Conservation (phyloP, 2,329 filamentous ascomycete genomes). For the Rhynchosporium secalis region DNA sequence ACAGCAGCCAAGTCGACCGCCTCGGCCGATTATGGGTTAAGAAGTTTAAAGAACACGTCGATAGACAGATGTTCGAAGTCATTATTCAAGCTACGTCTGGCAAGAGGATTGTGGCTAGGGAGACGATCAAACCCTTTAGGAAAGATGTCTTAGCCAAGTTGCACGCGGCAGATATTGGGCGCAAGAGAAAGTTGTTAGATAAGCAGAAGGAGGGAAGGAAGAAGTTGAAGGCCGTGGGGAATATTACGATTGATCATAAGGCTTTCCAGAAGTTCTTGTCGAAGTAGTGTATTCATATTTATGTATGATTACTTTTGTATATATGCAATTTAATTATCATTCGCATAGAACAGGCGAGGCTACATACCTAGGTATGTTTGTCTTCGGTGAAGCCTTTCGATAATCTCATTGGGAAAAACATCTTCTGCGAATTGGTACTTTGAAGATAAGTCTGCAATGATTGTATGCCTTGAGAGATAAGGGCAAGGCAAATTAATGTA, state of each 20-base stretch:
- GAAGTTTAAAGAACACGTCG: slow-evolving; percentile 96
- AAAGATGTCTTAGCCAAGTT: slow-evolving; percentile 94
- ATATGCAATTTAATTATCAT: background rate
- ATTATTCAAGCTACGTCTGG: slow-evolving; percentile 90
- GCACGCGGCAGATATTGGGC: slow-evolving; percentile 83
- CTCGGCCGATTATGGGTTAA: slow-evolving; percentile 85
- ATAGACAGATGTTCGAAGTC: slow-evolving; percentile 95
- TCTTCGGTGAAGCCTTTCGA: no score
- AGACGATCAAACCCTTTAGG: slow-evolving; percentile 93
- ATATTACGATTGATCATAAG: slow-evolving; percentile 93
- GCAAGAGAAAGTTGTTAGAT: slow-evolving; percentile 84
- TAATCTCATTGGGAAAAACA: no score
- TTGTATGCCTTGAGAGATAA: no score
- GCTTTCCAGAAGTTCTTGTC: slow-evolving; percentile 93
- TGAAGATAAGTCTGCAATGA: no score
- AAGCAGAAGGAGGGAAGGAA: slow-evolving; percentile 97
- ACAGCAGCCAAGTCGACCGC: slow-evolving; percentile 76
- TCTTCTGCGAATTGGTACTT: no score
- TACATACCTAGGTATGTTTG: background rate
- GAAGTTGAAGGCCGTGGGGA: slow-evolving; percentile 79
- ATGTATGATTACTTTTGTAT: background rate
- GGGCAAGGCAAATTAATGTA: no score
- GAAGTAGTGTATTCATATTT: slow-evolving; percentile 53
- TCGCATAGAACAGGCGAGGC: background rate
- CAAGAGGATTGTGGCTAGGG: slow-evolving; percentile 79